Base-by-base conservation (phyloP, 2,329 filamentous ascomycete genomes). In the Neofusicoccum umdonicola region DNA sequence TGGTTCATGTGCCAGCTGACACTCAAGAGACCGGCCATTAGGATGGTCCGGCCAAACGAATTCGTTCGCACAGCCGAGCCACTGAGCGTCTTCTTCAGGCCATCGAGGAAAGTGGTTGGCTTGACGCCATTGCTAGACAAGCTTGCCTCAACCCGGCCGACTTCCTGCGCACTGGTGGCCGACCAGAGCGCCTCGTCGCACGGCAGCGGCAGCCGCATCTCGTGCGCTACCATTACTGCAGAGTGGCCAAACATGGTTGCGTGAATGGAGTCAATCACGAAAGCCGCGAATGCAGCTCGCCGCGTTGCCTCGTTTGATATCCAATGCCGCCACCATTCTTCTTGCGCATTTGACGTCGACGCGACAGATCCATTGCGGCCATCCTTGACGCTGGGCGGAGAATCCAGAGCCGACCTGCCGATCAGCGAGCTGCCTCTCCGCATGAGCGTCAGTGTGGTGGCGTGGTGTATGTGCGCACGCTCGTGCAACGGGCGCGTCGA, bases 1-100 rank as follows among this genome's bases (percentile, higher is more conserved):
- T 98, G 93, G 74, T 96, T 95, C 90, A 98, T 94, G 76, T 98
- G 94, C 92, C 93, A 98, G 73, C 91, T 95, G 35, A 98, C 92
- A 69, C 92, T 97, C 27, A 98, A 82, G 34, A 99, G 80, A 0
- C 95, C 95, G 1, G 94, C 90, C 93, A 98, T 98, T 60, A 99
- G 83, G 50, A 97, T 92, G 2, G 91, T 95, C 44, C 95, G 88
- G 1, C 94, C 95, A 73, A 98, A 99, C 0, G 92, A 90, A 75
- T 97, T 97, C 3, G 95, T 98, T 61, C 89, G 87, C 4, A 98
- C 93, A 64, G 87, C 88, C 67, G 94, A 87, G n/a, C 88, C 88
- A 69, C 92, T 94, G 17, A 99, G 82, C 0, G 93, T 97, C 68
- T 89, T 87, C 79, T 97, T 97, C 19, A 98, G 83, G 0, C 92